A percentile compares a stretch with the other conserved stretches of the same genome.
Conservation (phyloP, 495 filamentous ascomycete genomes). For the Friedmanniomyces simplex region DNA sequence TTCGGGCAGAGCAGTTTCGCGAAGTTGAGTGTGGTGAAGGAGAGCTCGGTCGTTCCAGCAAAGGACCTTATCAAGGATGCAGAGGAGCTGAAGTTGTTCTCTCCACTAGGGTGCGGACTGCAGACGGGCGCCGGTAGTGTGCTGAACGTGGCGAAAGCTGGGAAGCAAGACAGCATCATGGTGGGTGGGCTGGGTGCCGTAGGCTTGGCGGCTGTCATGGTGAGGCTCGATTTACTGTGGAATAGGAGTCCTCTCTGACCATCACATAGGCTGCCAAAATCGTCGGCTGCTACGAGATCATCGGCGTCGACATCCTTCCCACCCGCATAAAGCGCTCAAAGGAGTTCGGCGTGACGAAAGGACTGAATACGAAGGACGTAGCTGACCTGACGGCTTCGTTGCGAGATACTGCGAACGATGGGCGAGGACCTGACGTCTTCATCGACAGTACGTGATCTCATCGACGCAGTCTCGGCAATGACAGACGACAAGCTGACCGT, state of each 20-base stretch:
- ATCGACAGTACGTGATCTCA: neutral
- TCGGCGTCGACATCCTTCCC: constrained; percentile 19
- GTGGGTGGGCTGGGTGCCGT: constrained; percentile 23
- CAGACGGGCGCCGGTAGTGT: constrained; percentile 33
- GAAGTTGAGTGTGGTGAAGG: constrained; percentile 21
- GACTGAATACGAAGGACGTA: constrained; percentile 9
- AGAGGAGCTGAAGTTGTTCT: constrained; percentile 24
- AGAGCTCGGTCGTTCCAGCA: constrained; percentile 23
- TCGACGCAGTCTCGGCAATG: neutral
- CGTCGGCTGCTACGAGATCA: constrained; percentile 11
- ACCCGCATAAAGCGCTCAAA: constrained; percentile 16
- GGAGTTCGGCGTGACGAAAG: constrained; percentile 20
- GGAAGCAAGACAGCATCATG: constrained; percentile 9
- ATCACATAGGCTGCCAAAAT: constrained; percentile 18
- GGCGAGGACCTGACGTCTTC: constrained; percentile 11
- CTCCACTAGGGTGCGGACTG: constrained; percentile 35
- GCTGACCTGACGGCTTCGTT: neutral
- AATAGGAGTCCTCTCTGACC: no score
- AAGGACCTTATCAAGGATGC: constrained; percentile 16
- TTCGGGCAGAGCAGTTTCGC: constrained; percentile 26
- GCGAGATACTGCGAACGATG: neutral
- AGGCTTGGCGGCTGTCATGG: constrained; percentile 22
- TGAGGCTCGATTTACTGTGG: no score
- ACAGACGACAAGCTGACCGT: neutral
- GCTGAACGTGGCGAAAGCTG: constrained; percentile 12